These are phyloP conservation scores for Fraxinus anomala DNA, from an alignment of 257 asterid species.

Conservation along the genomic window DNA sequence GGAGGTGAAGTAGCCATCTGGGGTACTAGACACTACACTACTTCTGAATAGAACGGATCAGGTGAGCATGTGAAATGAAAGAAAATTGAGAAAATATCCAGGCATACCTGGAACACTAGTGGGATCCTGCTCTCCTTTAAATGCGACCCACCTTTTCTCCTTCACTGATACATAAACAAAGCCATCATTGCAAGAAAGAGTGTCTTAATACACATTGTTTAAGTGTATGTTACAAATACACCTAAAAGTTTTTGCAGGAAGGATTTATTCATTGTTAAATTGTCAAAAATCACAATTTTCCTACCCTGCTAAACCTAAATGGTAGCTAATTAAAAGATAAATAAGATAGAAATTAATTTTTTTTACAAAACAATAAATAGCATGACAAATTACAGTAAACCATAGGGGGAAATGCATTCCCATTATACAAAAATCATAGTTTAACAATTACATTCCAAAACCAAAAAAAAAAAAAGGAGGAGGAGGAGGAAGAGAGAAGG, in stretches of 20 bases:
- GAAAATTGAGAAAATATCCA: slow-evolving; percentile 12
- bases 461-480: not conserved
- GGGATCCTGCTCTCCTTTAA: slow-evolving; percentile 93
- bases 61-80: not conserved
- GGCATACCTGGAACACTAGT: slow-evolving; percentile 79
- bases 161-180: slow-evolving; percentile 58
- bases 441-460: not conserved
- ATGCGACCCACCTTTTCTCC: slow-evolving; percentile 85
- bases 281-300: not conserved
- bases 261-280: not conserved
- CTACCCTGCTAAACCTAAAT: not conserved
- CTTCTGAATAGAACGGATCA: not conserved
- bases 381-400: not conserved
- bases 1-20: not conserved
- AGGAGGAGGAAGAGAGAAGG: not conserved
- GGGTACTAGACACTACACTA: not conserved
- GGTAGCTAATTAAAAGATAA: not conserved
- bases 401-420: not conserved
- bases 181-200: slow-evolving; percentile 11
- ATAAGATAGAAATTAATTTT: not conserved
- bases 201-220: slow-evolving; percentile 1
- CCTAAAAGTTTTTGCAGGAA: not conserved
- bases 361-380: not conserved
- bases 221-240: slow-evolving; percentile 12
- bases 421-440: not conserved